Percentiles rank a stretch among this genome's conserved stretches.
Evolutionary conservation across 768 basidiomycete species (phyloP).

Genomic region (Lactifluus volemus): DNA sequence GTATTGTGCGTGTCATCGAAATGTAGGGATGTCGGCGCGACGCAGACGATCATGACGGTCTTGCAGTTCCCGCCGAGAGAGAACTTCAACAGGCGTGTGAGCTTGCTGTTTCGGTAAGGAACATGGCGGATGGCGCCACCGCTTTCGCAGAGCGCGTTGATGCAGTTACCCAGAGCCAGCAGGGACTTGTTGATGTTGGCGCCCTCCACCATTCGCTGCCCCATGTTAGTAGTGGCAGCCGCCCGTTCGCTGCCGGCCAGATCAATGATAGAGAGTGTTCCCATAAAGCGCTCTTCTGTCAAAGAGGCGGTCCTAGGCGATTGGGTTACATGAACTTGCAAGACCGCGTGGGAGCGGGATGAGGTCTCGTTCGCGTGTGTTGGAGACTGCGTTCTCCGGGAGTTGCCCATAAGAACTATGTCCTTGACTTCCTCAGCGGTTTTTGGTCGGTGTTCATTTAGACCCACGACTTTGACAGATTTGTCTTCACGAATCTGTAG

Average conservation of each 20-base stretch:
- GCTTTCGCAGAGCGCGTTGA: constrained; percentile 95
- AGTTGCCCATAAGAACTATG: constrained; percentile 85
- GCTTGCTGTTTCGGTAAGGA: constrained; percentile 96
- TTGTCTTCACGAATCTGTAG: constrained; percentile 93
- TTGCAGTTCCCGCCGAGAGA: constrained; percentile 98
- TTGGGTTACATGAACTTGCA: constrained; percentile 90
- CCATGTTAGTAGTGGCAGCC: constrained; percentile 94
- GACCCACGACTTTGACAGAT: constrained; percentile 79
- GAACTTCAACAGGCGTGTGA: constrained; percentile 95
- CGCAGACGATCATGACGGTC: constrained; percentile 98
- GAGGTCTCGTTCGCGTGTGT: constrained; percentile 96
- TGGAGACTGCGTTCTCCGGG: constrained; percentile 81
- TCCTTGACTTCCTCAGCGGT: constrained; percentile 91
- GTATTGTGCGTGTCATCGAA: constrained; percentile 99
- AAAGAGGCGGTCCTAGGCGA: constrained; percentile 79
- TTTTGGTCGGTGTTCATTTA: constrained; percentile 72
- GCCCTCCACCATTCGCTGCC: constrained; percentile 95
- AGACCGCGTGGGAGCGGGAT: constrained; percentile 94
- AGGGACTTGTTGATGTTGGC: constrained; percentile 99
- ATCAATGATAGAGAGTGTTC: constrained; percentile 95
- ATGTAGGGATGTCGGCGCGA: constrained; percentile 90
- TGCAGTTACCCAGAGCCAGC: constrained; percentile 94
- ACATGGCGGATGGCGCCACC: constrained; percentile 83
- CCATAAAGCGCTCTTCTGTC: constrained; percentile 75
- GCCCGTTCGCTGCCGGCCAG: constrained; percentile 96